A percentile compares a stretch with the other conserved stretches of the same genome.
Evolutionary conservation across 164 flowering plant genomes (phyloP).

Genomic region (Buxus sempervirens): DNA sequence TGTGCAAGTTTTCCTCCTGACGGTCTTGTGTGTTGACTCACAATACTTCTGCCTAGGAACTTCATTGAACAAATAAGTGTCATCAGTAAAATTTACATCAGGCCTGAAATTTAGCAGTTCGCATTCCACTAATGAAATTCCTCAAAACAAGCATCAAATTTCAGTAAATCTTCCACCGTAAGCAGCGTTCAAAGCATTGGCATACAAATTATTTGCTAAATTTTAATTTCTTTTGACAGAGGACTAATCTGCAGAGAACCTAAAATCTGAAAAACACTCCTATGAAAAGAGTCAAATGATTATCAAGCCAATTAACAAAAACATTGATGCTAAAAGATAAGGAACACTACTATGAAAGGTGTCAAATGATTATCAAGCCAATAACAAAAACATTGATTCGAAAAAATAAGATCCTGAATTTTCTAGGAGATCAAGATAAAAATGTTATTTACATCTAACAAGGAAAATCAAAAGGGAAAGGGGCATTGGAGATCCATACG

Average conservation of each 20-base stretch:
- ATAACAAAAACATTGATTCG: too few species aligned
- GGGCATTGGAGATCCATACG: background rate
- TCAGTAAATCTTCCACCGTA: background rate
- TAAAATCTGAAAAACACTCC: background rate
- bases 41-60: slow-evolving; percentile 97
- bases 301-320: too few species aligned
- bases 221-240: background rate
- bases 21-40: slow-evolving; percentile 77
- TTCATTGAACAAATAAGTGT: slow-evolving; percentile 22
- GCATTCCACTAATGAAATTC: too few species aligned
- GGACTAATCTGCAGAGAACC: background rate
- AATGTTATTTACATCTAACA: background rate
- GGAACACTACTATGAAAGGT: too few species aligned
- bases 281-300: background rate
- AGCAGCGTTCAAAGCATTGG: background rate
- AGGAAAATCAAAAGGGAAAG: background rate
- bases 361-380: too few species aligned
- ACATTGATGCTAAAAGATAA: background rate
- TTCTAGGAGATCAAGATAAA: background rate
- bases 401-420: background rate
- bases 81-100: slow-evolving; percentile 10
- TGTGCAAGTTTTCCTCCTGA: slow-evolving; percentile 89
- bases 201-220: background rate
- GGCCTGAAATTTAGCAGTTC: background rate
- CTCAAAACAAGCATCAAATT: background rate